These are phyloP conservation scores for Penicillium fuscoglaucum DNA, from an alignment of 2,329 filamentous ascomycete genomes.

Conservation along the genomic window DNA sequence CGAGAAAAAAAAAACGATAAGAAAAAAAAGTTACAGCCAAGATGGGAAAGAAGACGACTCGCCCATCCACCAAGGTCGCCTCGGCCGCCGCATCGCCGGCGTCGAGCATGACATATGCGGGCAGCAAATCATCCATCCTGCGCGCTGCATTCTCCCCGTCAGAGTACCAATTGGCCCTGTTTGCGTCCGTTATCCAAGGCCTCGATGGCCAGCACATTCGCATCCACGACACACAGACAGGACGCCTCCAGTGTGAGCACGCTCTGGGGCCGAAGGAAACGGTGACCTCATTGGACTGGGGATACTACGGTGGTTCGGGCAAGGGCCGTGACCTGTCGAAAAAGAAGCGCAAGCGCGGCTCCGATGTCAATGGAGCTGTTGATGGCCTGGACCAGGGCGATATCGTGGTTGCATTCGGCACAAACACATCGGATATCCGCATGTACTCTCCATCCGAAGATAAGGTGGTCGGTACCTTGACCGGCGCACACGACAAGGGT, in stretches of 20 bases:
- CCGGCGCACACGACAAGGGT: conserved; percentile 49
- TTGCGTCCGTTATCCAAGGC: conserved; percentile 56
- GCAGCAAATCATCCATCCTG: conserved; percentile 50
- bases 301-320: conserved; percentile 41
- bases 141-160: conserved; percentile 53
- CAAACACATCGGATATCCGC: conserved; percentile 50
- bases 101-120: conserved; percentile 37
- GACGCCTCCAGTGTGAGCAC: conserved; percentile 53
- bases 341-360: conserved; percentile 54
- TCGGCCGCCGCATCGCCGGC: conserved; percentile 44
- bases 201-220: conserved; percentile 54
- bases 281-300: conserved; percentile 55
- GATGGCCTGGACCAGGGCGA: conserved; percentile 40
- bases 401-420: conserved; percentile 52
- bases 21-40: conserved; percentile 23
- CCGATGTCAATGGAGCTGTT: conserved; percentile 41
- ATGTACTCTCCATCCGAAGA: conserved; percentile 53
- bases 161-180: conserved; percentile 52
- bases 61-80: conserved; percentile 46
- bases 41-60: conserved; percentile 51
- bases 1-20: conserved; percentile 7
- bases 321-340: conserved; percentile 44
- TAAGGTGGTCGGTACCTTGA: conserved; percentile 47
- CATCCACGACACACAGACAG: conserved; percentile 53
- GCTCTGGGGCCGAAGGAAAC: conserved; percentile 48